Evolutionary conservation across 176 grass and related monocot genomes (phyloP).

Genomic region (Otatea glauca): DNA sequence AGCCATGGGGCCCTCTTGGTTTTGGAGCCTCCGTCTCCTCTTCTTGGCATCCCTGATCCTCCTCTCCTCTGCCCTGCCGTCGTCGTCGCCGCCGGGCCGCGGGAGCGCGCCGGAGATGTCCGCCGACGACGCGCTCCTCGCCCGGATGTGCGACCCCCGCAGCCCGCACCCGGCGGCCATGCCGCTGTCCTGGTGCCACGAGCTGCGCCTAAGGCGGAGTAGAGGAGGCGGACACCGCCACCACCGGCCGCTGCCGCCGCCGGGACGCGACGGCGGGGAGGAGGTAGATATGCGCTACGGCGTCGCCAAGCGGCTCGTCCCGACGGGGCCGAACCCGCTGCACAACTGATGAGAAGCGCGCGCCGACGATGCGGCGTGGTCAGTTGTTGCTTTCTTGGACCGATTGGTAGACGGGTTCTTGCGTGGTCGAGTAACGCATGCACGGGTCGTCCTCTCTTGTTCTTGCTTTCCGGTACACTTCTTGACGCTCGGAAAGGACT

Average conservation of each 20-base stretch:
- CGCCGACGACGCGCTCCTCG: constrained; percentile 40
- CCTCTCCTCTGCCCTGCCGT: constrained; percentile 32
- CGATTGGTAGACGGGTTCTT: constrained; percentile 19
- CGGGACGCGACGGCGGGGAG: constrained; percentile 50
- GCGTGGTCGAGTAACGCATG: neutral
- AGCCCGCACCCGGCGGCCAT: neutral
- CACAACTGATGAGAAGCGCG: constrained; percentile 61
- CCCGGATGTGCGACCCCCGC: constrained; percentile 48
- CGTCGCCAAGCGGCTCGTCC: constrained; percentile 77
- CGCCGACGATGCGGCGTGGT: constrained; percentile 16
- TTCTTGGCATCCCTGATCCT: constrained; percentile 58
- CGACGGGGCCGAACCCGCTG: constrained; percentile 85
- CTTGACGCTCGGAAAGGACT: constrained; percentile 63
- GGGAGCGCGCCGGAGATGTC: neutral
- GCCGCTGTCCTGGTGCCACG: constrained; percentile 53
- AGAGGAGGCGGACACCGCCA: neutral
- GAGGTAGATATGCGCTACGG: constrained; percentile 77
- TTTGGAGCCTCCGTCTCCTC: constrained; percentile 38
- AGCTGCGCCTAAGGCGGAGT: constrained; percentile 33
- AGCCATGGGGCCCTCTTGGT: constrained; percentile 54
- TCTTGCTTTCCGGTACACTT: constrained; percentile 63
- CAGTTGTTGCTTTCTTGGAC: constrained; percentile 58
- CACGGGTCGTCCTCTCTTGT: constrained; percentile 73
- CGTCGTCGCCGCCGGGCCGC: neutral
- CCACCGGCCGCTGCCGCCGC: constrained; percentile 42